Conservation (phyloP, 1,139 yeast species). For the Sugiyamaella novakii region DNA sequence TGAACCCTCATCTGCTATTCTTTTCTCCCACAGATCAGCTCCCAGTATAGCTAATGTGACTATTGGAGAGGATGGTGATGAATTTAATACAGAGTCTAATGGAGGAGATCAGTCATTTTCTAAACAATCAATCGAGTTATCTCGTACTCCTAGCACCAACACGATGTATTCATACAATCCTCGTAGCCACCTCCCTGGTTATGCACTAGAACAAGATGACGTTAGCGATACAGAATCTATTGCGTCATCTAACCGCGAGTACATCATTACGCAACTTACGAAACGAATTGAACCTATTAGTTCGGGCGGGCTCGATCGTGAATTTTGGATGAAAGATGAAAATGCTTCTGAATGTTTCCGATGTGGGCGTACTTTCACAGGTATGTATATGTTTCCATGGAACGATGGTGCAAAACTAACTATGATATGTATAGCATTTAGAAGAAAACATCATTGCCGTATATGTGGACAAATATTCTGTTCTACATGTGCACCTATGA, state of each 20-base stretch:
- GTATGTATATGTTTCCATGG: too few relatives aligned
- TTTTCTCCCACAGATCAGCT: slow-evolving; percentile 23
- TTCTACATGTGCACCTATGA: slow-evolving; percentile 76
- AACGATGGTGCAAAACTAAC: too few relatives aligned
- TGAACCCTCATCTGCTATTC: slow-evolving; percentile 13
- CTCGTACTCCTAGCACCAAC: slow-evolving; percentile 32
- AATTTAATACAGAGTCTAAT: slow-evolving; percentile 1
- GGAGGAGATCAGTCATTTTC: slow-evolving; percentile 4
- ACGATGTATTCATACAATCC: slow-evolving; percentile 32
- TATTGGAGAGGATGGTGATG: slow-evolving; percentile 16
- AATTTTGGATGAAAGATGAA: slow-evolving; percentile 92
- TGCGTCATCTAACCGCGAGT: slow-evolving; percentile 31
- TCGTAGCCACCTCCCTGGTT: slow-evolving; percentile 36
- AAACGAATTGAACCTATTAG: slow-evolving; percentile 29
- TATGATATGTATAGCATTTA: slow-evolving; percentile 58
- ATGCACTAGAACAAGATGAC: slow-evolving; percentile 35
- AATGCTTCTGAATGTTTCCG: slow-evolving; percentile 79
- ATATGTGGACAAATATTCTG: slow-evolving; percentile 97
- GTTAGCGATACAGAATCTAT: slow-evolving; percentile 38
- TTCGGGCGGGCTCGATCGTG: slow-evolving; percentile 47
- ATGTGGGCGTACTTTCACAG: slow-evolving; percentile 71
- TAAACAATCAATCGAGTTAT: slow-evolving; percentile 22
- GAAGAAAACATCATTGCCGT: slow-evolving; percentile 93
- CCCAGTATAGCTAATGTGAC: slow-evolving; percentile 26
- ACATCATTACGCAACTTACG: slow-evolving; percentile 25